Base-by-base conservation (phyloP, 2,329 filamentous ascomycete species). In the Ophiocordyceps camponoti-leonardi region DNA sequence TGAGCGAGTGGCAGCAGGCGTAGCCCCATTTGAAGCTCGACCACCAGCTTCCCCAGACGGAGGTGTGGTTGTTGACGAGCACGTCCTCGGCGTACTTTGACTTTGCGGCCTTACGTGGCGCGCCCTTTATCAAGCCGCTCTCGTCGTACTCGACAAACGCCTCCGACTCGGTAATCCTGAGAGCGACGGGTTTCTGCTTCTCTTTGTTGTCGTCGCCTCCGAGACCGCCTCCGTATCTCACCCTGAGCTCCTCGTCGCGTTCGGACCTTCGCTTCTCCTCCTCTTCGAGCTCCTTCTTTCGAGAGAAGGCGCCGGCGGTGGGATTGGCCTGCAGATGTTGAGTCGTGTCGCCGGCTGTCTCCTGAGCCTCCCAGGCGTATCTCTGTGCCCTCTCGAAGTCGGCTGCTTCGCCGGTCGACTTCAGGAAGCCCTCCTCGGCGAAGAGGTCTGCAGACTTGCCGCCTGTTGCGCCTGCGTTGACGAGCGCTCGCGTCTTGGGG, bases 21-120 rank as follows among this genome's bases (percentile, higher is more conserved):
- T 94, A 98, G 1, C 92, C 92, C 92, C 92, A 98, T 62, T 82
- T 76, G 66, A 95, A 96, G 57, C 86, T 80, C 45, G 79, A 77
- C 92, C 92, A 98, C 92, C 92, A 98, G 56, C 87, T 94, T 43
- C 92, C 92, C 85, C 87, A 98, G 3, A 94, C 81, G 0, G 83
- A 81, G 3, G 78, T 86, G 64, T 98, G 92, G 57, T 98, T 98
- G 67, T 94, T 90, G 60, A 83, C 75, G 45, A 83, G 67, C 1
- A 95, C 72, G 56, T 98, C 86, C 58, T 98, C 92, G 5, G 80
- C 65, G 57, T 98, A 98, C 60, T 95, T 96, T 39, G 86, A 94
- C 61, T 84, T 90, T 44, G 81, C 83, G 45, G 75, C 73, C 46
- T 76, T 76, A 59, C 81, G 83, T 1, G 81, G 80, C 23, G 78